Evolutionary conservation across 2,329 filamentous ascomycete species (phyloP).

Genomic region (Botrytis porri): DNA sequence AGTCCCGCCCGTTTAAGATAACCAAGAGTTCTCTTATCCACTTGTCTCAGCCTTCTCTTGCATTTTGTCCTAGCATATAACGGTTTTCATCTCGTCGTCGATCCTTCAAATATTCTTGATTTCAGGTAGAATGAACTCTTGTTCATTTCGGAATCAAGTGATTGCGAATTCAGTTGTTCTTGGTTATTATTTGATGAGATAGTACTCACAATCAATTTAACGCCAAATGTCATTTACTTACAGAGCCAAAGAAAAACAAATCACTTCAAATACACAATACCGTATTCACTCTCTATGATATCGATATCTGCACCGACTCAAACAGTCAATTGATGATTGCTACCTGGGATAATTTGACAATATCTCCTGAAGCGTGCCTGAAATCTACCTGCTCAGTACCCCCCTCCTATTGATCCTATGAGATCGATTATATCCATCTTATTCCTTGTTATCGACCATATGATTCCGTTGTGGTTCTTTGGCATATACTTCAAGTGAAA

Average conservation of each 20-base stretch:
- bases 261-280: neutral
- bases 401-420: neutral
- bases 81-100: neutral
- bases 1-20: neutral
- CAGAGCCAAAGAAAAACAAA: neutral
- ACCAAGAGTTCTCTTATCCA: neutral
- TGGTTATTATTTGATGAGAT: neutral
- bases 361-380: neutral
- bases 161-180: neutral
- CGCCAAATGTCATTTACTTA: neutral
- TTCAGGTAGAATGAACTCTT: neutral
- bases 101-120: neutral
- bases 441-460: neutral
- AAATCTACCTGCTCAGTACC: neutral
- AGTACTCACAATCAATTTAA: neutral
- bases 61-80: neutral
- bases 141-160: neutral
- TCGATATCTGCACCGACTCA: neutral
- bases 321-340: neutral
- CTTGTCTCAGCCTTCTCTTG: constrained; percentile 5
- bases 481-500: neutral
- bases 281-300: neutral
- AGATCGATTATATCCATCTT: neutral
- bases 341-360: neutral
- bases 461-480: neutral